Evolutionary conservation across 257 asterid genomes (phyloP).

Genomic region (Solanum dulcamara): DNA sequence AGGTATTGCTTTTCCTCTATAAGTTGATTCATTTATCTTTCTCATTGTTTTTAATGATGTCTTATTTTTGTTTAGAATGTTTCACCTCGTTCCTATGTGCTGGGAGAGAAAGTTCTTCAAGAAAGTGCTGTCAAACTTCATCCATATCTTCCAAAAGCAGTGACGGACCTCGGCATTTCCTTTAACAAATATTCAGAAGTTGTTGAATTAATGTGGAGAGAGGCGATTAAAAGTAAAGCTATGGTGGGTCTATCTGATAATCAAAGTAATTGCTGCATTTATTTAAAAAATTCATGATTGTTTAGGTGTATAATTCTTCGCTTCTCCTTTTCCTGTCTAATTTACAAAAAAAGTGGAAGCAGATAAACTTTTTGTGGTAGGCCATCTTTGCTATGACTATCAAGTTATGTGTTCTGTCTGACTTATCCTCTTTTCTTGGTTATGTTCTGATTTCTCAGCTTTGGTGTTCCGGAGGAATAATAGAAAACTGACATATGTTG

Average conservation of each 20-base stretch:
- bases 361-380: background rate
- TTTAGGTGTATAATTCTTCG: background rate
- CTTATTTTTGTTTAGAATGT: slow-evolving; percentile 8
- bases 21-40: background rate
- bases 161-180: background rate
- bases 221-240: background rate
- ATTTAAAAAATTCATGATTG: background rate
- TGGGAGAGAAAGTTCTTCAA: slow-evolving; percentile 11
- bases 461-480: background rate
- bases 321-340: background rate
- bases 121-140: slow-evolving; percentile 2
- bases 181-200: slow-evolving; percentile 2
- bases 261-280: background rate
- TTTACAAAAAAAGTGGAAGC: background rate
- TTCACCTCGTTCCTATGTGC: slow-evolving; percentile 1
- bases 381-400: background rate
- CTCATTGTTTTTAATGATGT: background rate
- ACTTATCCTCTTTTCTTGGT: background rate
- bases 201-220: background rate
- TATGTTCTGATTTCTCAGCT: background rate
- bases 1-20: slow-evolving; percentile 21
- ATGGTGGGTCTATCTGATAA: background rate
- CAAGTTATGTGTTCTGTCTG: background rate
- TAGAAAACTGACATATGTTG: background rate
- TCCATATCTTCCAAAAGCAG: background rate